Evolutionary conservation across 805 yeast genomes (phyloP).

Genomic region (Wickerhamomyces chambardii): DNA sequence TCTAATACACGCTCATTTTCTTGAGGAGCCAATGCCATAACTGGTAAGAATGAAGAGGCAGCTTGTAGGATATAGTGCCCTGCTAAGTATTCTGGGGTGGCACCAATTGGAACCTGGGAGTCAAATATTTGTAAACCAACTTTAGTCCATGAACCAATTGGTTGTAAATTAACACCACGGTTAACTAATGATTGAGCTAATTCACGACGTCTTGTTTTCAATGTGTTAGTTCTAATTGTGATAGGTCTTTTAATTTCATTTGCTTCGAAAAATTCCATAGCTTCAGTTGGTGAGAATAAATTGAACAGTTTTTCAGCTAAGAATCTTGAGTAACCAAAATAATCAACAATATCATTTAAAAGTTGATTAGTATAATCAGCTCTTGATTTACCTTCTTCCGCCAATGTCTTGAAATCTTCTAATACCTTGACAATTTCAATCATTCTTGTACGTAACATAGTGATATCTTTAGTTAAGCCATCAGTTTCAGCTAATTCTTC

Average conservation of each 20-base stretch:
- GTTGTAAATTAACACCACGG: slow-evolving; percentile 95
- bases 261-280: slow-evolving; percentile 97
- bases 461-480: slow-evolving; percentile 56
- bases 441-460: slow-evolving; percentile 85
- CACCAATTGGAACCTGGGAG: slow-evolving; percentile 99
- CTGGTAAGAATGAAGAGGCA: slow-evolving; percentile 96
- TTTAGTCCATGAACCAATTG: slow-evolving; percentile 96
- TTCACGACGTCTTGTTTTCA: slow-evolving; percentile 91
- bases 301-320: slow-evolving; percentile 92
- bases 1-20: slow-evolving; percentile 92
- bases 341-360: slow-evolving; percentile 78
- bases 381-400: slow-evolving; percentile 84
- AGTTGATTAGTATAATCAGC: slow-evolving; percentile 73
- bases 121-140: slow-evolving; percentile 97
- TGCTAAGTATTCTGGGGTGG: slow-evolving; percentile 97
- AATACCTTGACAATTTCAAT: slow-evolving; percentile 90
- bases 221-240: slow-evolving; percentile 95
- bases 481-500: slow-evolving; percentile 49
- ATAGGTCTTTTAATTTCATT: slow-evolving; percentile 95
- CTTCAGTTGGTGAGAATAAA: slow-evolving; percentile 90
- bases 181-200: slow-evolving; percentile 91
- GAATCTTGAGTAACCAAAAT: slow-evolving; percentile 88
- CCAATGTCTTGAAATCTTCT: slow-evolving; percentile 76
- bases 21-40: slow-evolving; percentile 96
- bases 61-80: slow-evolving; percentile 98